Conservation (phyloP, 331 rosid genomes). For the Dryas integrifolia region DNA sequence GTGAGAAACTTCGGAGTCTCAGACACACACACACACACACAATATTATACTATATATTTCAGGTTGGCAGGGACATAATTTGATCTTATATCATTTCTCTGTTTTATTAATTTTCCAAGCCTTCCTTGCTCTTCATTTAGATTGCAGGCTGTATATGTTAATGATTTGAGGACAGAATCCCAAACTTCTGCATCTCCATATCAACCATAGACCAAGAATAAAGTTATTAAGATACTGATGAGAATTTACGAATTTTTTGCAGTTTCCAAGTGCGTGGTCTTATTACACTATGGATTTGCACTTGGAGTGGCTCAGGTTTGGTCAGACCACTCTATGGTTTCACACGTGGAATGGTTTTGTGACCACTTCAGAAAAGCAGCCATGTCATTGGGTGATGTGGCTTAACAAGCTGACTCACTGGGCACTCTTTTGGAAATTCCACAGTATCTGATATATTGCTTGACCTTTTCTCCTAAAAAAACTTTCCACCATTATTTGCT, state of each 20-base stretch:
- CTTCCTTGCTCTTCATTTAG: too few relatives aligned
- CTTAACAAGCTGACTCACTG: conserved; percentile 43
- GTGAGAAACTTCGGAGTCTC: too few relatives aligned
- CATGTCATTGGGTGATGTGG: conserved; percentile 45
- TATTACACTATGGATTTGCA: conserved; percentile 4
- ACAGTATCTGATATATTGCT: conserved; percentile 27
- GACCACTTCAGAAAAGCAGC: conserved; percentile 27
- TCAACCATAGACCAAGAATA: neutral
- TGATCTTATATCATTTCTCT: neutral
- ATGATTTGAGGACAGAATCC: neutral
- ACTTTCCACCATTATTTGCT: conserved; percentile 29
- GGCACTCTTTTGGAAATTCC: conserved; percentile 39
- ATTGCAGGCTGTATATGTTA: too few relatives aligned
- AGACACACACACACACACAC: too few relatives aligned
- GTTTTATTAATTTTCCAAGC: neutral
- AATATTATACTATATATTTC: neutral
- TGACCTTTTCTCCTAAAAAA: conserved; percentile 16
- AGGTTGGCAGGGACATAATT: neutral
- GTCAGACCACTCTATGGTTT: conserved; percentile 10
- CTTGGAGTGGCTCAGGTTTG: conserved; percentile 17
- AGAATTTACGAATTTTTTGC: neutral
- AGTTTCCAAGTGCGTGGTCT: neutral
- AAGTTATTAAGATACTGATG: neutral
- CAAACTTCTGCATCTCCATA: neutral
- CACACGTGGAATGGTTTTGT: conserved; percentile 23